Evolutionary conservation across 768 basidiomycete genomes (phyloP).

Genomic region (Psilocybe subaeruginosa): DNA sequence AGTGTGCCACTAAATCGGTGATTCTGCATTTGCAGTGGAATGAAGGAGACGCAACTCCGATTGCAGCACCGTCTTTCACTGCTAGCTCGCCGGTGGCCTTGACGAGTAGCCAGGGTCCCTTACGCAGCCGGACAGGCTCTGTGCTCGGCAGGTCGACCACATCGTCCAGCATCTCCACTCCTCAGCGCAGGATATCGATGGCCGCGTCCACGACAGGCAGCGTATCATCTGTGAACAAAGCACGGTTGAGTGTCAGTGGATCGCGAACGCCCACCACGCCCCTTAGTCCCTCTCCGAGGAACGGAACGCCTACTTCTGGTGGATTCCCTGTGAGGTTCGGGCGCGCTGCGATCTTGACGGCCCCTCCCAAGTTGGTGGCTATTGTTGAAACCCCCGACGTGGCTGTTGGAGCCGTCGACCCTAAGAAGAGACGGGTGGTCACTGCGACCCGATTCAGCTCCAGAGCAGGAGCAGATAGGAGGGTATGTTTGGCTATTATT

Average conservation of each 20-base stretch:
- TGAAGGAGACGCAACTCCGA: conserved; percentile 44
- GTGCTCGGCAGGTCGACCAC: conserved; percentile 59
- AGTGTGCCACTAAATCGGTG: conserved; percentile 90
- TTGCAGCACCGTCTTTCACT: conserved; percentile 22
- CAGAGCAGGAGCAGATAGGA: conserved; percentile 77
- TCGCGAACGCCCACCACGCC: conserved; percentile 51
- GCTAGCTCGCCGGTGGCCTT: conserved; percentile 24
- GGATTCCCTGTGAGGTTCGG: conserved; percentile 58
- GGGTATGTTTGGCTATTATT: conserved; percentile 49
- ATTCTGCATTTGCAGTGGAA: conserved; percentile 89
- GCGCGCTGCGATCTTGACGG: conserved; percentile 75
- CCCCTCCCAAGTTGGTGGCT: conserved; percentile 82
- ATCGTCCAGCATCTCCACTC: conserved; percentile 25
- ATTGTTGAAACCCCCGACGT: conserved; percentile 88
- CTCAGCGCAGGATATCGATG: conserved; percentile 44
- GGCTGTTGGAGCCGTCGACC: conserved; percentile 88
- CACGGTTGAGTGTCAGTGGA: conserved; percentile 41
- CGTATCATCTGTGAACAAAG: conserved; percentile 26
- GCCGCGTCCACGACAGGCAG: conserved; percentile 28
- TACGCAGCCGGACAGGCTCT: conserved; percentile 51
- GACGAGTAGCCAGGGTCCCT: conserved; percentile 28
- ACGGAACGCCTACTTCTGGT: conserved; percentile 41
- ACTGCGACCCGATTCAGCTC: conserved; percentile 90
- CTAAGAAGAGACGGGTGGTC: conserved; percentile 79
- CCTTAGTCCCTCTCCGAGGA: conserved; percentile 47